Evolutionary conservation across 352 stramenopile genomes (phyloP).

Genomic region (Phytopythium vexans): DNA sequence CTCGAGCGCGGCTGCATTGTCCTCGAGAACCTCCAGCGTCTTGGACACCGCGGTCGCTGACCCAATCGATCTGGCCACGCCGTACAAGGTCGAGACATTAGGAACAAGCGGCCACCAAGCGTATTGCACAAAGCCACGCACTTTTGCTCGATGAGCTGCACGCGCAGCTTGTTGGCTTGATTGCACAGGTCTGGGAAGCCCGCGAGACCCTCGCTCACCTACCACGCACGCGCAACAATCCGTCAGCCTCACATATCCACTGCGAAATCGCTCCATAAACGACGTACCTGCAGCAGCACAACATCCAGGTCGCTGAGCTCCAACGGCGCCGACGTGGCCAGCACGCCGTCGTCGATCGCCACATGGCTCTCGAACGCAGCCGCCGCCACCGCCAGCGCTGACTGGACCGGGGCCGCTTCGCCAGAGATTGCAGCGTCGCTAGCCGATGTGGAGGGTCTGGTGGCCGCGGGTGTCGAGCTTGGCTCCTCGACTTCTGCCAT

Average conservation of each 20-base stretch:
- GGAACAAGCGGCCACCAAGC: background rate
- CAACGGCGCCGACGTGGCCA: slow-evolving; percentile 61
- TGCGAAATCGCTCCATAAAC: too few relatives aligned
- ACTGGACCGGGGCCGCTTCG: background rate
- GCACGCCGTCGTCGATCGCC: slow-evolving; percentile 57
- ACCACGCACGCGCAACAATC: background rate
- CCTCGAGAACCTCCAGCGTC: slow-evolving; percentile 42
- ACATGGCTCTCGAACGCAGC: slow-evolving; percentile 61
- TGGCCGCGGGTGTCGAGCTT: too few relatives aligned
- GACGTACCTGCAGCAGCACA: slow-evolving; percentile 41
- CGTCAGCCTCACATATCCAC: background rate
- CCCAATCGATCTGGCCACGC: slow-evolving; percentile 28
- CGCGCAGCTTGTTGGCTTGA: slow-evolving; percentile 41
- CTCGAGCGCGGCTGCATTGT: slow-evolving; percentile 34
- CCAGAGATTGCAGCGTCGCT: too few relatives aligned
- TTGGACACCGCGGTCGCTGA: slow-evolving; percentile 39
- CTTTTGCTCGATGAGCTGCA: slow-evolving; percentile 50
- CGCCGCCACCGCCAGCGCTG: slow-evolving; percentile 21
- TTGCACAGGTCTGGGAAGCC: slow-evolving; percentile 31
- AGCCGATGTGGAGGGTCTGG: too few relatives aligned
- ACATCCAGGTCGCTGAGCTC: slow-evolving; percentile 37
- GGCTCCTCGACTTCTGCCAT: too few relatives aligned
- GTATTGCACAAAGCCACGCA: slow-evolving; percentile 13
- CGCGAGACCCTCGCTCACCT: slow-evolving; percentile 47
- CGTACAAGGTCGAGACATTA: background rate